Evolutionary conservation across 257 asterid genomes (phyloP).

Genomic region (Solanum ossicruentum): DNA sequence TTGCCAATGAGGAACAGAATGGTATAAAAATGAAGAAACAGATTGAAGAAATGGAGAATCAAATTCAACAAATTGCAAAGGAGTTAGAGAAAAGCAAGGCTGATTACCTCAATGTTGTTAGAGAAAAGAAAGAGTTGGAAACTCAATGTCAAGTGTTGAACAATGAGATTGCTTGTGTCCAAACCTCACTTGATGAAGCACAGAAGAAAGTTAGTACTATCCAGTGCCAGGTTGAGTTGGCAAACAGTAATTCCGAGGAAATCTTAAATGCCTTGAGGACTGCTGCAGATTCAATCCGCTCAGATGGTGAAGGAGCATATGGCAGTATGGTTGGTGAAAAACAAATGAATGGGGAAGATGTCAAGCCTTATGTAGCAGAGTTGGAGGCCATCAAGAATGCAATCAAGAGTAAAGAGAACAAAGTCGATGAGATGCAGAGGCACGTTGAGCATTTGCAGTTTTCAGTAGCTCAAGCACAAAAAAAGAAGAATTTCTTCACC

Average conservation of each 20-base stretch:
- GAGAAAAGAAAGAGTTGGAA: slow-evolving; percentile 34
- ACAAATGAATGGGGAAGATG: slow-evolving; percentile 21
- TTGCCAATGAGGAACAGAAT: slow-evolving; percentile 31
- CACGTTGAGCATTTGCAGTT: slow-evolving; percentile 34
- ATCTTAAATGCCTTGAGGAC: slow-evolving; percentile 48
- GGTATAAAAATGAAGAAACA: slow-evolving; percentile 18
- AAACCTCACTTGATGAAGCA: slow-evolving; percentile 17
- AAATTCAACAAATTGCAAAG: slow-evolving; percentile 11
- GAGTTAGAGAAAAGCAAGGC: slow-evolving; percentile 24
- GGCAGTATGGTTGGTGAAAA: not conserved
- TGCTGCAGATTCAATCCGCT: slow-evolving; percentile 28
- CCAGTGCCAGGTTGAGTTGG: slow-evolving; percentile 27
- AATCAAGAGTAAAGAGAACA: slow-evolving; percentile 30
- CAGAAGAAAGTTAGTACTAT: slow-evolving; percentile 14
- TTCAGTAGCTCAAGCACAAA: slow-evolving; percentile 39
- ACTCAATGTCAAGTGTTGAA: slow-evolving; percentile 20
- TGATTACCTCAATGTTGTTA: slow-evolving; percentile 12
- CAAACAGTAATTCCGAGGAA: slow-evolving; percentile 20
- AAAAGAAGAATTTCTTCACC: slow-evolving; percentile 71
- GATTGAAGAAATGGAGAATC: slow-evolving; percentile 32
- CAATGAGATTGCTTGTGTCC: slow-evolving; percentile 26
- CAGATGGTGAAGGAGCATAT: slow-evolving; percentile 8
- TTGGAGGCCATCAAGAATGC: slow-evolving; percentile 49
- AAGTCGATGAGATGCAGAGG: slow-evolving; percentile 44
- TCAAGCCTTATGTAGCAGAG: slow-evolving; percentile 16